Evolutionary conservation across 148 eudicot genomes (phyloP), one percentile per base, ranked within the genome.

Genomic region (Mesembryanthemum crystallinum): DNA sequence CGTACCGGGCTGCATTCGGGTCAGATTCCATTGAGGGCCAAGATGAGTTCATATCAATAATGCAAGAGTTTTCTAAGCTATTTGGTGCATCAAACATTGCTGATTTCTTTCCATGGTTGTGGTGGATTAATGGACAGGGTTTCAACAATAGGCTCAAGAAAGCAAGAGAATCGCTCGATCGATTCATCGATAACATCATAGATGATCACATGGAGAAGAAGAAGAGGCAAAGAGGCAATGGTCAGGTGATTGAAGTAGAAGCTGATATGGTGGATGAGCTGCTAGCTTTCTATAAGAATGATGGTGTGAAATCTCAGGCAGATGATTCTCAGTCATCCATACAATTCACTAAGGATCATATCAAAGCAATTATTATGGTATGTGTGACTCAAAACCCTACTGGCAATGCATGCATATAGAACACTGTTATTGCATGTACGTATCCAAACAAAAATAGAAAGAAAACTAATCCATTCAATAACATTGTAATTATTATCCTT

Each of bases 331-430:
- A 91, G 42, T 82, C 77, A 71, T 58, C 97, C 0, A 77, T 94
- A 51, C 83, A 67, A 28, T 88, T 94, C 52, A 91, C 93, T 0
- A 85, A 84, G 77, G 90, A 90, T 71, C 86, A 94, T 32, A 94
- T 94, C 79, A 92, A 94, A 82, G 98, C 90, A 20, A 90, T 94
- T 51, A 91, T 94, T 72, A 94, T 94, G 98, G 98, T 92, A 87
- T 64, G 84, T 69, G 3, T 6, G 24, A 3, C 39, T 35, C n/a
- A n/a, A 35, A 35, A 35, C 39, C 6, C 39, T 3, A 3, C 6
- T 35, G 4, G 39, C 39, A n/a, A n/a, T 35, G 3, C 39, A 6
- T 35, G 3, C 39, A n/a, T n/a, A n/a, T n/a, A n/a, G n/a, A n/a
- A n/a, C 6, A 35, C 39, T 35, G 39, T 35, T 35, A 2, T 35